These are phyloP conservation scores for Conticribra weissflogii DNA, from an alignment of 108 stramenopile species.

Conservation along the genomic window DNA sequence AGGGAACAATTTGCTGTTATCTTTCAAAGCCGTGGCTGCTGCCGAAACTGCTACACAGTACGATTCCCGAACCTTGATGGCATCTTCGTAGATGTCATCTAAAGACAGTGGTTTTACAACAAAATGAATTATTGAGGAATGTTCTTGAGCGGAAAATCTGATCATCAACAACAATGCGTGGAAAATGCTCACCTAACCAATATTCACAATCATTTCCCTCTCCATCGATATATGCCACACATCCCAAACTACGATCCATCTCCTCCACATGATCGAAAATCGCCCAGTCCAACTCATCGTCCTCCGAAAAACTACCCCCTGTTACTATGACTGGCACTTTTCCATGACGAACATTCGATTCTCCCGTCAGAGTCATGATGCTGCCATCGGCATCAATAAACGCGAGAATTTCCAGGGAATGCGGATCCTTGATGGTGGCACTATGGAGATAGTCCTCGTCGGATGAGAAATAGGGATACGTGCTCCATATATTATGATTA, in stretches of 20 bases:
- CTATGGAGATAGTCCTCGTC: slow-evolving; percentile 39
- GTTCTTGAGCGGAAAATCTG: no score
- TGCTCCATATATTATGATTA: slow-evolving; percentile 5
- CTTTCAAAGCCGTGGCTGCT: slow-evolving; percentile 60
- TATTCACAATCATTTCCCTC: slow-evolving; percentile 78
- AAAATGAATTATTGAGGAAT: no score
- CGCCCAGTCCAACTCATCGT: slow-evolving; percentile 47
- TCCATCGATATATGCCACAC: slow-evolving; percentile 73
- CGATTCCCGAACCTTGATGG: slow-evolving; percentile 67
- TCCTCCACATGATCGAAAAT: slow-evolving; percentile 62
- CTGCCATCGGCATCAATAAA: slow-evolving; percentile 61
- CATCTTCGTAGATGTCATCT: slow-evolving; percentile 81
- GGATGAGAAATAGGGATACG: slow-evolving; percentile 21
- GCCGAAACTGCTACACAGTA: slow-evolving; percentile 69
- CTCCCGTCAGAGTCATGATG: slow-evolving; percentile 48
- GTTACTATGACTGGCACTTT: slow-evolving; percentile 6
- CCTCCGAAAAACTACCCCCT: slow-evolving; percentile 20
- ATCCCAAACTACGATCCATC: slow-evolving; percentile 62
- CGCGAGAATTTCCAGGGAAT: slow-evolving; percentile 65
- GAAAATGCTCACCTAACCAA: slow-evolving; percentile 52
- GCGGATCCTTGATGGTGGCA: slow-evolving; percentile 53
- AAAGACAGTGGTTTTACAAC: slow-evolving; percentile 6
- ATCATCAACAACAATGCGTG: no score
- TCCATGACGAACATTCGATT: slow-evolving; percentile 46
- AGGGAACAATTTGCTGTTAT: no score